Evolutionary conservation across 1,284 basidiomycete genomes (phyloP).

Genomic region (Ustilago cynodontis): DNA sequence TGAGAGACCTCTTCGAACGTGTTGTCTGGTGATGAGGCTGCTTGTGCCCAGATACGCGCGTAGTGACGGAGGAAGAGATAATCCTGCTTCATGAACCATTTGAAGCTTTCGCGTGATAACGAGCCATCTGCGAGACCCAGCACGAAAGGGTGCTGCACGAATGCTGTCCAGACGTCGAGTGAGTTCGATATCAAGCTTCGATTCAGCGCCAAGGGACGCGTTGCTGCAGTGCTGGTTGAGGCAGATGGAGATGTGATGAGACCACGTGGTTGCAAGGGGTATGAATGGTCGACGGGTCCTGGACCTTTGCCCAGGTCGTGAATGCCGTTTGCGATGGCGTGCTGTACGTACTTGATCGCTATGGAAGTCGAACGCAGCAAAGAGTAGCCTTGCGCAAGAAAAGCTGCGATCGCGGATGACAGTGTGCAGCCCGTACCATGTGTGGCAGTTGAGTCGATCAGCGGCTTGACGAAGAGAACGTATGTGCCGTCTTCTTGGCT

Average conservation of each 20-base stretch:
- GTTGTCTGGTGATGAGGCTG: conserved; percentile 73
- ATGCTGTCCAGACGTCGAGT: conserved; percentile 62
- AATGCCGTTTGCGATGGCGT: conserved; percentile 80
- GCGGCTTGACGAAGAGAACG: conserved; percentile 59
- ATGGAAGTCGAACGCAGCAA: conserved; percentile 76
- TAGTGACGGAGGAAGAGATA: conserved; percentile 73
- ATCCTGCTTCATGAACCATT: conserved; percentile 83
- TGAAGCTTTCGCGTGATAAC: conserved; percentile 77
- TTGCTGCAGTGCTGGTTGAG: conserved; percentile 46
- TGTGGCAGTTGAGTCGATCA: conserved; percentile 68
- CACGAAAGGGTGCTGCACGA: conserved; percentile 82
- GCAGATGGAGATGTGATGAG: conserved; percentile 26
- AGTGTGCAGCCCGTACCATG: conserved; percentile 96
- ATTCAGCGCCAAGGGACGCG: conserved; percentile 44
- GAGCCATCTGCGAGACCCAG: conserved; percentile 79
- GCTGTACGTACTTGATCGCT: conserved; percentile 81
- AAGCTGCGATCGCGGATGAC: conserved; percentile 82
- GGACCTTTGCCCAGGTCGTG: conserved; percentile 79
- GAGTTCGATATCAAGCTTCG: conserved; percentile 58
- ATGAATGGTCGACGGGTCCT: conserved; percentile 89
- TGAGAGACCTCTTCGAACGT: conserved; percentile 77
- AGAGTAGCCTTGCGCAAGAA: conserved; percentile 75
- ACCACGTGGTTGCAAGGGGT: conserved; percentile 73
- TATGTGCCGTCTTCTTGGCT: conserved; percentile 66
- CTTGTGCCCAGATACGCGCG: conserved; percentile 74